A percentile compares a stretch with the other conserved stretches of the same genome.
Conservation (phyloP, 2,329 filamentous ascomycete species). For the Diplodia sapinea region DNA sequence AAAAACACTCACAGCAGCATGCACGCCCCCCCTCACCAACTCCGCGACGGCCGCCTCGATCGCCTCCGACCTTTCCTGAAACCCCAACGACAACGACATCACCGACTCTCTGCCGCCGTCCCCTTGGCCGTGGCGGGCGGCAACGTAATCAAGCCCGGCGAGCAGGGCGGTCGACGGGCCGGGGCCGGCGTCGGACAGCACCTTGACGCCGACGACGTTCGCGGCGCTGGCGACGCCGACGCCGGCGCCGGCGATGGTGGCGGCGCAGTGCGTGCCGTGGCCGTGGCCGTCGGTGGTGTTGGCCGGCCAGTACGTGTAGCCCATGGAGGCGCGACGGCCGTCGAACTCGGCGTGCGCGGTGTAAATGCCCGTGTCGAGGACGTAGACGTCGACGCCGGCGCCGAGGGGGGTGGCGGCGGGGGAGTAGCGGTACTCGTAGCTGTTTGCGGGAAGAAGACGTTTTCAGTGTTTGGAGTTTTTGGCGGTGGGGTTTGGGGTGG, state of each 20-base stretch:
- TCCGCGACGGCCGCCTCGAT: slow-evolving; percentile 12
- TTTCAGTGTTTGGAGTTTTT: too few species aligned
- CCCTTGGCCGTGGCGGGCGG: slow-evolving; percentile 40
- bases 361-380: slow-evolving; percentile 70
- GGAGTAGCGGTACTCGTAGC: slow-evolving; percentile 17
- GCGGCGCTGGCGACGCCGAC: slow-evolving; percentile 46
- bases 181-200: slow-evolving; percentile 41
- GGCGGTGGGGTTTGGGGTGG: too few species aligned
- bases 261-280: slow-evolving; percentile 39
- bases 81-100: too few species aligned
- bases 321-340: slow-evolving; percentile 41
- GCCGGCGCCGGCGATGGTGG: slow-evolving; percentile 42
- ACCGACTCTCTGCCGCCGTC: too few species aligned
- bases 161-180: slow-evolving; percentile 44
- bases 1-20: slow-evolving; percentile 31
- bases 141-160: slow-evolving; percentile 48
- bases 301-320: slow-evolving; percentile 17
- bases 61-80: slow-evolving; percentile 35
- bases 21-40: slow-evolving; percentile 7
- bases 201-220: slow-evolving; percentile 46
- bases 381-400: slow-evolving; percentile 58
- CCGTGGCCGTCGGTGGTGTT: slow-evolving; percentile 23
- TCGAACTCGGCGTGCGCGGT: slow-evolving; percentile 55
- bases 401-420: background rate
- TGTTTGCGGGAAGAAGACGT: too few species aligned